Evolutionary conservation across 768 basidiomycete species (phyloP), one percentile per base, ranked within the genome.

Genomic region (Lentinula detonsa): DNA sequence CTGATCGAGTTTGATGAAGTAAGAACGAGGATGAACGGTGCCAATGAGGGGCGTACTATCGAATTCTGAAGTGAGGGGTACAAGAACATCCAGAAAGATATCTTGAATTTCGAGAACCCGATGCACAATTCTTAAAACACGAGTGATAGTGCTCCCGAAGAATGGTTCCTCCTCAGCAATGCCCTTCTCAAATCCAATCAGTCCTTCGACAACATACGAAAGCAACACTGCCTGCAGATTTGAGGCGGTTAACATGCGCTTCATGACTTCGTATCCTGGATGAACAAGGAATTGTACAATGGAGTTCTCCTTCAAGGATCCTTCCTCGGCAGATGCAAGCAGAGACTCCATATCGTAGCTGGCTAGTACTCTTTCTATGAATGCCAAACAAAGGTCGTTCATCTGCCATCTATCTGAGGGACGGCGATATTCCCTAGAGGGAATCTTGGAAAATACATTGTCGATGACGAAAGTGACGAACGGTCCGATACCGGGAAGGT

Each of bases 391-490:
- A 0, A 88, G 78, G 64, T 95, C 93, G 58, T 94, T 90, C 70
- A 91, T 87, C 66, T 85, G 80, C 94, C 93, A 98, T 62, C 88
- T 75, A 67, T 98, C 93, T 11, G 84, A 84, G 10, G 85, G 85
- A 35, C 81, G 81, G 2, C 82, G 76, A 67, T 90, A 98, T 62
- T 91, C 93, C 49, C 95, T 81, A 56, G 77, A 81, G 13, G 85
- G 79, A 46, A 92, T 87, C 56, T 87, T 86, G 35, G 87, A 81
- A 64, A 98, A 90, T 2, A 98, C 91, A 51, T 90, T 91, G 66
- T 98, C 94, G 62, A 96, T 75, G 59, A 95, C 89, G 69, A 96
- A 98, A n/a, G 81, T 76, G 10, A 87, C 79, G 72, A 91, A 96
- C 0, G 94, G 93, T 0, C 78, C 84, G 59, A 95, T 84, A 0